Evolutionary conservation across 495 filamentous ascomycete species (phyloP).

Genomic region (Penicillium desertorum): DNA sequence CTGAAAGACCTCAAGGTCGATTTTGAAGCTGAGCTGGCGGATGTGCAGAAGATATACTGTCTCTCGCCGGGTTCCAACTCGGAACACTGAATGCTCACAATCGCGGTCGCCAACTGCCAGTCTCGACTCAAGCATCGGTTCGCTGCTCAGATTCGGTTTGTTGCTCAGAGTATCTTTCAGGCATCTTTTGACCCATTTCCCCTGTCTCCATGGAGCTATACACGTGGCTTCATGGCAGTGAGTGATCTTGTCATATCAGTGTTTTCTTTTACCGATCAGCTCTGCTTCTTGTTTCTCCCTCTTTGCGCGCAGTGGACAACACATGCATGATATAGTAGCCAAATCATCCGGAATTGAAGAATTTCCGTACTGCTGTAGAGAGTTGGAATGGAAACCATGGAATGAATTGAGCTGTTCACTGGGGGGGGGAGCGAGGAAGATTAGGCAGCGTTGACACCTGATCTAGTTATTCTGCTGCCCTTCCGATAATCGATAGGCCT

Average conservation of each 20-base stretch:
- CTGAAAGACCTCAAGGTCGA: constrained; percentile 54
- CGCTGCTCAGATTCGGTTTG: neutral
- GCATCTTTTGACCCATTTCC: neutral
- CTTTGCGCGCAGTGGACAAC: neutral
- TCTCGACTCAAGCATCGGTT: neutral
- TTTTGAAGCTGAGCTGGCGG: constrained; percentile 29
- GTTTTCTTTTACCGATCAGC: neutral
- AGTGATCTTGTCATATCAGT: neutral
- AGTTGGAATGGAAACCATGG: neutral
- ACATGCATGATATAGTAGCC: no score
- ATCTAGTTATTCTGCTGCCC: neutral
- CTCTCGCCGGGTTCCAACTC: constrained; percentile 7
- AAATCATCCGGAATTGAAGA: neutral
- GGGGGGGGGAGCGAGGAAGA: no score
- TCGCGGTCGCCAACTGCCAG: neutral
- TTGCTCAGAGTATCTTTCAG: neutral
- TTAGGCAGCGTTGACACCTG: neutral
- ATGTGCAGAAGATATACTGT: constrained; percentile 39
- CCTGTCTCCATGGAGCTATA: neutral
- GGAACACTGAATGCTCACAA: neutral
- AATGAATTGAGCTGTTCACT: neutral
- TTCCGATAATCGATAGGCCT: constrained; percentile 10
- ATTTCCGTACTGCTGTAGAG: neutral
- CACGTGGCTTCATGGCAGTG: neutral
- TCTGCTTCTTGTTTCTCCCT: neutral